These are phyloP conservation scores for Ceratocystis huliohia DNA, from an alignment of 2,329 filamentous ascomycete species.

Conservation along the genomic window DNA sequence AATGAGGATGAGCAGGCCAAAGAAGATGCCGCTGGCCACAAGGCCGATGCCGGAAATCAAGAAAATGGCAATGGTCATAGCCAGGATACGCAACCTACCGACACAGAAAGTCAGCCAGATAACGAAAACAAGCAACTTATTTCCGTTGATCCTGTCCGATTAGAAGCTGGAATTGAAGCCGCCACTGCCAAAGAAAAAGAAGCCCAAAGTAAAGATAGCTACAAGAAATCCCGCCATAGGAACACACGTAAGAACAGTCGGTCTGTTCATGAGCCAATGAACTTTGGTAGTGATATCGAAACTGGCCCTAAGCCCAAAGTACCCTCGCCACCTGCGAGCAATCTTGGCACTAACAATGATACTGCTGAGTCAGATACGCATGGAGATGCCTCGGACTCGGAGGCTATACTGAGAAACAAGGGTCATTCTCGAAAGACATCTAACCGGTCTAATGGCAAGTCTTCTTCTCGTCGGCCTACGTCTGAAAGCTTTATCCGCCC, in stretches of 20 bases:
- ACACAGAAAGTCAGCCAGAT: neutral
- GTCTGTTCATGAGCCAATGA: neutral
- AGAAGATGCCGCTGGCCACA: neutral
- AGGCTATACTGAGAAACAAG: slow-evolving; percentile 6
- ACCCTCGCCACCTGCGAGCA: slow-evolving; percentile 14
- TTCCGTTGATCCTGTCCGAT: neutral
- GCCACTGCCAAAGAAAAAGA: neutral
- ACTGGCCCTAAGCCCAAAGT: neutral
- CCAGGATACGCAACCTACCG: neutral
- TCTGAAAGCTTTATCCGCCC: slow-evolving; percentile 4
- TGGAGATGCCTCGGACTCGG: slow-evolving; percentile 11
- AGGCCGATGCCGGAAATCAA: neutral
- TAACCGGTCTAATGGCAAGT: slow-evolving; percentile 12
- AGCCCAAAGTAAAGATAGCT: neutral
- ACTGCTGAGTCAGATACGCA: neutral
- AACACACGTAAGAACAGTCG: slow-evolving; percentile 3
- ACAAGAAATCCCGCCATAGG: slow-evolving; percentile 5
- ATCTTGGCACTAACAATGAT: neutral
- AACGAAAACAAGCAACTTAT: slow-evolving; percentile 7
- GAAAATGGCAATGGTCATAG: neutral
- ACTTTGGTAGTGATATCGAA: neutral
- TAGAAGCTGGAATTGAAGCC: neutral
- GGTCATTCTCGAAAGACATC: slow-evolving; percentile 14
- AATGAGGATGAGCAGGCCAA: slow-evolving; percentile 5
- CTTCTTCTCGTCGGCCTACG: slow-evolving; percentile 7